Conservation (phyloP, 2,329 filamentous ascomycete species). For the Diaporthe ilicicola region DNA sequence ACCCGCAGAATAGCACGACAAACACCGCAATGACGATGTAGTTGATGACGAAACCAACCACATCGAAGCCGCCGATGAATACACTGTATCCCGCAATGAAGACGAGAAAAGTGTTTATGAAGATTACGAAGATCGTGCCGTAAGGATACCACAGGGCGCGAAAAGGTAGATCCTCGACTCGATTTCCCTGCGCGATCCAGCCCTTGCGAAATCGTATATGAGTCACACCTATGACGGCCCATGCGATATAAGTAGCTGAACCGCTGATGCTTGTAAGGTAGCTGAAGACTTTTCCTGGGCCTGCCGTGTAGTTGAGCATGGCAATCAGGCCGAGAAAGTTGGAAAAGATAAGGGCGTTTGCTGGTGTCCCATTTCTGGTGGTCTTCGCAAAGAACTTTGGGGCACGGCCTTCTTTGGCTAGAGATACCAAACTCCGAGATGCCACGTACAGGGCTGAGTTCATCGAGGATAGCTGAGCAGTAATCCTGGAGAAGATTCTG, state of each 20-base stretch:
- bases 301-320: constrained; percentile 43
- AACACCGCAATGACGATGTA: constrained; percentile 64
- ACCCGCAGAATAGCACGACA: constrained; percentile 52
- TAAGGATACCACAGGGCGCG: constrained; percentile 58
- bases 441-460: constrained; percentile 45
- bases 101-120: constrained; percentile 56
- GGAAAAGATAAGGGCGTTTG: constrained; percentile 42
- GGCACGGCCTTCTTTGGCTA: constrained; percentile 39
- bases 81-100: constrained; percentile 63
- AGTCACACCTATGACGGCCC: constrained; percentile 48
- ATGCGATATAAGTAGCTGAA: constrained; percentile 47
- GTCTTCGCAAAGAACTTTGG: constrained; percentile 41
- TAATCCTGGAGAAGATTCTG: constrained; percentile 34
- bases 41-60: constrained; percentile 60
- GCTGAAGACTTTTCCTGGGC: constrained; percentile 41
- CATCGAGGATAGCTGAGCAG: constrained; percentile 45
- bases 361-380: constrained; percentile 40
- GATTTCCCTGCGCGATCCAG: constrained; percentile 46
- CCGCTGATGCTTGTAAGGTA: constrained; percentile 29
- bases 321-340: constrained; percentile 42
- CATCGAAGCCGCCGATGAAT: constrained; percentile 57
- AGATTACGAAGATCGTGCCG: constrained; percentile 57
- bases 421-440: constrained; percentile 41
- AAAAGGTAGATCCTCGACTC: constrained; percentile 54
- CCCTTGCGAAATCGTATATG: constrained; percentile 52